A percentile compares a stretch with the other conserved stretches of the same genome.
Conservation (phyloP, 805 yeast species). For the Priceomyces haplophilus region DNA sequence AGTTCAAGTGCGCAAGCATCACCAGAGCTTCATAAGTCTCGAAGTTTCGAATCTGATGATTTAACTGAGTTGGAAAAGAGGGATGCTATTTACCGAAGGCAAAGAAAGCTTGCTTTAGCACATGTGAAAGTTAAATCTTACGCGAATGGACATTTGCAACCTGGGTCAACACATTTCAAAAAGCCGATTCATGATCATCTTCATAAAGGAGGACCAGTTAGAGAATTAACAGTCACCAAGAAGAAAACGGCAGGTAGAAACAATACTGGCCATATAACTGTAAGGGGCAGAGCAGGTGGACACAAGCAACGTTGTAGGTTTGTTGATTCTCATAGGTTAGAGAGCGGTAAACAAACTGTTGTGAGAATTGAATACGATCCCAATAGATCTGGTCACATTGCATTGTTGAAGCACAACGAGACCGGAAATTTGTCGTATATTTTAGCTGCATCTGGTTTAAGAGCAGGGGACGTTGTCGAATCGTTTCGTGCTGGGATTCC, state of each 20-base stretch:
- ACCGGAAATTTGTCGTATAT: conserved; percentile 72
- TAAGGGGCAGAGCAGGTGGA: conserved; percentile 97
- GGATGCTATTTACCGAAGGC: conserved; percentile 68
- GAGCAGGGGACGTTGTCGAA: conserved; percentile 90
- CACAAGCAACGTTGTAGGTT: conserved; percentile 83
- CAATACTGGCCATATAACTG: conserved; percentile 80
- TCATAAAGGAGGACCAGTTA: conserved; percentile 79
- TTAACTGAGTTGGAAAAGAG: conserved; percentile 75
- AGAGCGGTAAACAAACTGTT: conserved; percentile 73
- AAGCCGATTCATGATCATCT: conserved; percentile 84
- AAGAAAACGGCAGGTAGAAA: conserved; percentile 85
- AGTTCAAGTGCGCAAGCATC: not conserved
- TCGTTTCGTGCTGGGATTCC: conserved; percentile 90
- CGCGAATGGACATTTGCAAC: conserved; percentile 71
- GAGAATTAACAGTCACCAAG: conserved; percentile 69
- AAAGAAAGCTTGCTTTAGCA: conserved; percentile 68
- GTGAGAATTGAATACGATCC: conserved; percentile 94
- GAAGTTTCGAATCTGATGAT: conserved; percentile 20
- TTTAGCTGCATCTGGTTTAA: conserved; percentile 85
- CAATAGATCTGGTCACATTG: conserved; percentile 89
- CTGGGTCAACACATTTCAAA: conserved; percentile 85
- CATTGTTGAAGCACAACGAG: conserved; percentile 64
- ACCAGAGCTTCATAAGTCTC: not conserved
- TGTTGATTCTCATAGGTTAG: conserved; percentile 69
- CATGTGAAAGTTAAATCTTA: conserved; percentile 68